phyloP scores from a whole-genome alignment of 768 basidiomycete species.

The Trametes cingulata region DNA sequence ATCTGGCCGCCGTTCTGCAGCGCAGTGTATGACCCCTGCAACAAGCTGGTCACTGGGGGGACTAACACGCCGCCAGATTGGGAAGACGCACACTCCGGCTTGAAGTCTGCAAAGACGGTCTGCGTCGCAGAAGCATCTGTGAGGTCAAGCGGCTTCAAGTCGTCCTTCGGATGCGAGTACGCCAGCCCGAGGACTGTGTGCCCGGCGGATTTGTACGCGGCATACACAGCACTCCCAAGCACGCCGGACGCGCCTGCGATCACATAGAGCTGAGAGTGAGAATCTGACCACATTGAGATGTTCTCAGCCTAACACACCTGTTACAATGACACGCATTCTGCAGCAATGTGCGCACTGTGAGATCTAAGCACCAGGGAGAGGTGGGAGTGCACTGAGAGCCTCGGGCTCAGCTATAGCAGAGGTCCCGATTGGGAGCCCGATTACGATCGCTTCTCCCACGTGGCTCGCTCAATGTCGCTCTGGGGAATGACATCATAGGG shows the following conservation, averaged over 20 bases:
- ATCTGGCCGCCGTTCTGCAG: slow-evolving; percentile 91
- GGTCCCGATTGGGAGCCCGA: not conserved
- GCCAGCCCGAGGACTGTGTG: slow-evolving; percentile 68
- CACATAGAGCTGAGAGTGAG: too few relatives aligned
- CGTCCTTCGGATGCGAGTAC: slow-evolving; percentile 59
- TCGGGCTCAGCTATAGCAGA: too few relatives aligned
- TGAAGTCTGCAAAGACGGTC: slow-evolving; percentile 52
- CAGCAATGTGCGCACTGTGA: too few relatives aligned
- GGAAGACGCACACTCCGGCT: slow-evolving; percentile 65
- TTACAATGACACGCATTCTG: slow-evolving; percentile 58
- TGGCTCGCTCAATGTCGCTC: not conserved
- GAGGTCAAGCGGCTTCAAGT: slow-evolving; percentile 66
- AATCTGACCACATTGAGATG: too few relatives aligned
- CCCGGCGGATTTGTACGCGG: slow-evolving; percentile 54
- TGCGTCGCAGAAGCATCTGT: slow-evolving; percentile 57
- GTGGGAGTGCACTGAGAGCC: too few relatives aligned
- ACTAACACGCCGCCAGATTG: too few relatives aligned
- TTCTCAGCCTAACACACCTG: slow-evolving; percentile 42
- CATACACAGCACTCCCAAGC: slow-evolving; percentile 77
- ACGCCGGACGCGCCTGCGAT: slow-evolving; percentile 85
- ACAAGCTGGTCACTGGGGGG: not conserved
- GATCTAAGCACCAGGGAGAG: too few relatives aligned
- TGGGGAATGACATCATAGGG: slow-evolving; percentile 15
- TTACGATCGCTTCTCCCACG: slow-evolving; percentile 1
- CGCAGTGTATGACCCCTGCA: slow-evolving; percentile 89